phyloP scores from a whole-genome alignment of 441 rosid genomes.

The Arabidopsis hybrid region DNA sequence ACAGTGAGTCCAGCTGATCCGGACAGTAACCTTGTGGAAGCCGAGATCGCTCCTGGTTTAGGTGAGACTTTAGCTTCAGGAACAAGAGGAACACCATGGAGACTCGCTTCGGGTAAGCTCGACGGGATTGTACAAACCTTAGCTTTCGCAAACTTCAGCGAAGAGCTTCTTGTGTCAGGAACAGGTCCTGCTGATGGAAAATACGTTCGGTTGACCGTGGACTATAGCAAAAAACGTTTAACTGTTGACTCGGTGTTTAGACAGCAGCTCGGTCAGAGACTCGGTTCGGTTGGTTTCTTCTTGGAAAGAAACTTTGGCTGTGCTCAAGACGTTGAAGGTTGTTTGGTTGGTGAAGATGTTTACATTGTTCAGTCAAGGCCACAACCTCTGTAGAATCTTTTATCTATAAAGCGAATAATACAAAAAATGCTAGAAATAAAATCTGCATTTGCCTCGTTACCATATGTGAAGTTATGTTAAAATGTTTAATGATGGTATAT shows the following conservation, averaged over 20 bases:
- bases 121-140: constrained; percentile 72
- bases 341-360: constrained; percentile 85
- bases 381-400: constrained; percentile 63
- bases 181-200: constrained; percentile 87
- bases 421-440: constrained; percentile 15
- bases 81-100: constrained; percentile 97
- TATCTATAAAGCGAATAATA: constrained; percentile 23
- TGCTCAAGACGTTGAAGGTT: constrained; percentile 98
- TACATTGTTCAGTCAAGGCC: constrained; percentile 91
- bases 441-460: constrained; percentile 17
- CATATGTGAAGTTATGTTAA: constrained; percentile 28
- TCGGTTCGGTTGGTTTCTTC: constrained; percentile 79
- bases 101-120: constrained; percentile 80
- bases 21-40: constrained; percentile 73
- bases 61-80: constrained; percentile 98
- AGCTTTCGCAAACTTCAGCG: constrained; percentile 94
- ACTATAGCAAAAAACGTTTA: constrained; percentile 89
- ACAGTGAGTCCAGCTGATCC: constrained; percentile 86
- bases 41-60: constrained; percentile 94
- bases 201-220: constrained; percentile 67
- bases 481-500: not conserved
- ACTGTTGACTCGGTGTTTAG: constrained; percentile 76
- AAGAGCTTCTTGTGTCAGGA: constrained; percentile 73
- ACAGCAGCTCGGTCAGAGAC: constrained; percentile 77
- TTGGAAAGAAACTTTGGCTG: constrained; percentile 89